A percentile compares a stretch with the other conserved stretches of the same genome.
These are phyloP conservation scores for Cladobotryum protrusum DNA, from an alignment of 2,329 filamentous ascomycete species.

Conservation along the genomic window DNA sequence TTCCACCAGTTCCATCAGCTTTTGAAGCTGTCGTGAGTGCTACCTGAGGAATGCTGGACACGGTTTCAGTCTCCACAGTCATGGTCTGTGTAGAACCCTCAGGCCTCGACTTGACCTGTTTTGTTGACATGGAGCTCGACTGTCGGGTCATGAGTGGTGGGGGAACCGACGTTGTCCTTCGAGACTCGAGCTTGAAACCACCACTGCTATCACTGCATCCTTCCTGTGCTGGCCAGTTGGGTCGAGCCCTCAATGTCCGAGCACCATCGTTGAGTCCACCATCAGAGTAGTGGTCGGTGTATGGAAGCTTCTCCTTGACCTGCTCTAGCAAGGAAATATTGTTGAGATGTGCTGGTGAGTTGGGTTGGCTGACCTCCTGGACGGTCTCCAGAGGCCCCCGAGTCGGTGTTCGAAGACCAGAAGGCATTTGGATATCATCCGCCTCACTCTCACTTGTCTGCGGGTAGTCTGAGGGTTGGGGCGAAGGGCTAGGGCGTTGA, in stretches of 20 bases:
- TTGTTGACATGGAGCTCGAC: constrained; percentile 58
- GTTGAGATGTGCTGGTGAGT: constrained; percentile 52
- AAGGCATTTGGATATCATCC: constrained; percentile 41
- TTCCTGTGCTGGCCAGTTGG: constrained; percentile 44
- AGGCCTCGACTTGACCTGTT: constrained; percentile 62
- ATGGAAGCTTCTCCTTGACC: constrained; percentile 42
- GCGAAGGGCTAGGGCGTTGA: constrained; percentile 43
- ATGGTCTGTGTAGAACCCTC: constrained; percentile 82
- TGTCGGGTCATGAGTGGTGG: constrained; percentile 55
- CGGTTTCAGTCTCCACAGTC: constrained; percentile 97
- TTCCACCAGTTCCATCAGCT: constrained; percentile 59
- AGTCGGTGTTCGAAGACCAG: constrained; percentile 54
- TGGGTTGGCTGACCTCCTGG: constrained; percentile 77
- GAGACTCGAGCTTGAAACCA: constrained; percentile 38
- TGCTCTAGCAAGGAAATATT: constrained; percentile 44
- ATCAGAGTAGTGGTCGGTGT: constrained; percentile 37
- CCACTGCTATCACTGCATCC: constrained; percentile 63
- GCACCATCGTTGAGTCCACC: constrained; percentile 31
- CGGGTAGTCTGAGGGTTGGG: constrained; percentile 34
- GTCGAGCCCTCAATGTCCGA: constrained; percentile 40
- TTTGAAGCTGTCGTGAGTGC: constrained; percentile 62
- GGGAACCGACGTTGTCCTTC: constrained; percentile 41
- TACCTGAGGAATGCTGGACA: constrained; percentile 82
- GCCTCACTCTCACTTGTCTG: constrained; percentile 45
- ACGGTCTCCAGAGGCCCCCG: constrained; percentile 77